A percentile compares a stretch with the other conserved stretches of the same genome.
phyloP scores from a whole-genome alignment of 2,329 filamentous ascomycete genomes.

The Sporothrix dimorphospora region DNA sequence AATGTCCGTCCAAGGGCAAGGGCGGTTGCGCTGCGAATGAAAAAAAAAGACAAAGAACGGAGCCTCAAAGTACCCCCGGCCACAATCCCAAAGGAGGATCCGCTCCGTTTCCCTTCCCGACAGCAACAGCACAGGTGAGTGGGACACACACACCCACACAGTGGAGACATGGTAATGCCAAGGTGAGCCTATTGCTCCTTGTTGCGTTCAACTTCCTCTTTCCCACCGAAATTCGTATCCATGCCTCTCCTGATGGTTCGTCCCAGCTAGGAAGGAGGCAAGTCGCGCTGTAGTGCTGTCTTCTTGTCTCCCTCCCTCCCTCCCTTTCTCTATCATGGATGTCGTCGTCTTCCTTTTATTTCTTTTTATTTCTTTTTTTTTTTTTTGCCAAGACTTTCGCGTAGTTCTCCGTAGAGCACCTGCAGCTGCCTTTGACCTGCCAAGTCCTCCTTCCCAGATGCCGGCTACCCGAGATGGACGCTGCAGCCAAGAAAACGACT shows the following conservation, averaged over 20 bases:
- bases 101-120: not conserved
- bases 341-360: not conserved
- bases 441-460: constrained; percentile 6
- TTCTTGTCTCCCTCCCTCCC: not conserved
- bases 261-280: constrained; percentile 20
- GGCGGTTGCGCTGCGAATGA: not conserved
- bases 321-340: too few relatives aligned
- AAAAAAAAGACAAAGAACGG: not conserved
- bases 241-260: not conserved
- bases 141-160: not conserved
- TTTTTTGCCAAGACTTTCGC: constrained; percentile 16
- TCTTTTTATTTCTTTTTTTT: too few relatives aligned
- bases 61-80: not conserved
- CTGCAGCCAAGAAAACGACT: constrained; percentile 1
- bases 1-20: not conserved
- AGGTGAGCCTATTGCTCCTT: constrained; percentile 19
- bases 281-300: not conserved
- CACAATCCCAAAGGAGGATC: not conserved
- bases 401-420: not conserved
- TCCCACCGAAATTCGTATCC: not conserved
- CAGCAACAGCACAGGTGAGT: not conserved
- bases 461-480: constrained; percentile 13
- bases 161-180: constrained; percentile 4
- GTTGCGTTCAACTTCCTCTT: not conserved
- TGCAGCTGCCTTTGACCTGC: not conserved